These are phyloP conservation scores for Thalassiosira oceanica DNA, from an alignment of 352 stramenopile genomes.

Conservation along the genomic window DNA sequence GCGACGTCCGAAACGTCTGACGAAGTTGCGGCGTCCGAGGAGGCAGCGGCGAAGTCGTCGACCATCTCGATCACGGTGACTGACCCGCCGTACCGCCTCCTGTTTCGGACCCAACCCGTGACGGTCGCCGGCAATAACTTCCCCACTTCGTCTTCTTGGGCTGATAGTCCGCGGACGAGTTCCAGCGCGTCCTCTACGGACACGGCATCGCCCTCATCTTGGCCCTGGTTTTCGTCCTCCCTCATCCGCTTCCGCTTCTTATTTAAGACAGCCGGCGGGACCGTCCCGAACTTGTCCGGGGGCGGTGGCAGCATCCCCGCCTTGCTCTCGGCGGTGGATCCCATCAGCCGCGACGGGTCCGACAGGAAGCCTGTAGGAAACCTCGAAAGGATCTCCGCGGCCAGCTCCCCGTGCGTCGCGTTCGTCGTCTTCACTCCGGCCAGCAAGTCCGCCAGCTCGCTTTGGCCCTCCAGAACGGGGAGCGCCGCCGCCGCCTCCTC, in stretches of 20 bases:
- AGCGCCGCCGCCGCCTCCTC: constrained; percentile 28
- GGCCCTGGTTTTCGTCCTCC: not conserved
- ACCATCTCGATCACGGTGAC: constrained; percentile 54
- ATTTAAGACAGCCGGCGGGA: too few relatives aligned
- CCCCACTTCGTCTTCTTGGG: constrained; percentile 16
- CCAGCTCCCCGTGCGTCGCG: not conserved
- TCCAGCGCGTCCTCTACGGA: constrained; percentile 18
- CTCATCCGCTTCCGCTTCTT: too few relatives aligned
- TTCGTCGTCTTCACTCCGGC: constrained; percentile 2
- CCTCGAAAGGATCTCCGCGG: constrained; percentile 16
- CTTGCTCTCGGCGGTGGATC: constrained; percentile 24
- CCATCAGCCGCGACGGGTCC: constrained; percentile 39
- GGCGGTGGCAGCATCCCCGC: constrained; percentile 20
- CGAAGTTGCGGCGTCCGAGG: too few relatives aligned
- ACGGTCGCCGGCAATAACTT: constrained; percentile 32
- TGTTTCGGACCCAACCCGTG: constrained; percentile 64
- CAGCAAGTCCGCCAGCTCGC: constrained; percentile 12
- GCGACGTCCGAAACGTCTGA: constrained; percentile 17
- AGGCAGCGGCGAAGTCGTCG: constrained; percentile 28
- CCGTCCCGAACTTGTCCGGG: too few relatives aligned
- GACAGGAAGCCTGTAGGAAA: constrained; percentile 33
- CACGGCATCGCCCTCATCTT: not conserved
- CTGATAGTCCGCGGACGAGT: too few relatives aligned
- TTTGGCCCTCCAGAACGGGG: constrained; percentile 16
- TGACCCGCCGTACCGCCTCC: constrained; percentile 54